Evolutionary conservation across 345 rosid genomes (phyloP), one percentile per base, ranked within the genome.

Genomic region (Acer saccharum): DNA sequence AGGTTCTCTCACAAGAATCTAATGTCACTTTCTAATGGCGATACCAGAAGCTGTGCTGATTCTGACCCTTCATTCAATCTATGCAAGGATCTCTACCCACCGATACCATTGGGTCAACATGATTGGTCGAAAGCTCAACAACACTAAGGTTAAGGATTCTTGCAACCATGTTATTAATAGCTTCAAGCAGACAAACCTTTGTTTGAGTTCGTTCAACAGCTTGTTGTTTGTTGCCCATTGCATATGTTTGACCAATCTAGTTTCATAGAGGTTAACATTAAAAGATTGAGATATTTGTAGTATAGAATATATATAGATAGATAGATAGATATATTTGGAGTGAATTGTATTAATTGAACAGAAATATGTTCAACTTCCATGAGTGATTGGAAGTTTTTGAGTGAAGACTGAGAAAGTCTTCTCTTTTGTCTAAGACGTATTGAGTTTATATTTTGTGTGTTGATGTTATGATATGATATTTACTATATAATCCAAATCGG

Each of bases 81-180:
- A 77, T 83, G 83, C 77, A 84, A 77, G 69, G 94, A 90, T 81
- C 87, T 93, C 61, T 86, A 86, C 23, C 94, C 91, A 44, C 91
- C 93, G 1, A 14, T 81, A 27, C 87, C 87, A 35, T 14, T 81
- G 25, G 86, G 80, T 1, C 72, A 77, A 76, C 84, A 74, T 63
- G 84, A 76, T 46, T 54, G 58, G 77, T 54, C 11, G 0, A 78
- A 60, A 60, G 76, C 78, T 61, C 77, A 2, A 14, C 48, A 48
- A 64, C 66, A 73, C 35, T 46, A 57, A 18, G 63, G 57, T 16
- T 27, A 10, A 60, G 17, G 46, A 71, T 12, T 43, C 10, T 52
- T 39, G 65, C 29, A 17, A 25, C 18, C 61, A 70, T 57, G 20
- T 35, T 35, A 35, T 43, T 43, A n/a, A 43, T 67, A 39, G 50